phyloP scores from a whole-genome alignment of 2,329 filamentous ascomycete species.

The Trichophyton simii region DNA sequence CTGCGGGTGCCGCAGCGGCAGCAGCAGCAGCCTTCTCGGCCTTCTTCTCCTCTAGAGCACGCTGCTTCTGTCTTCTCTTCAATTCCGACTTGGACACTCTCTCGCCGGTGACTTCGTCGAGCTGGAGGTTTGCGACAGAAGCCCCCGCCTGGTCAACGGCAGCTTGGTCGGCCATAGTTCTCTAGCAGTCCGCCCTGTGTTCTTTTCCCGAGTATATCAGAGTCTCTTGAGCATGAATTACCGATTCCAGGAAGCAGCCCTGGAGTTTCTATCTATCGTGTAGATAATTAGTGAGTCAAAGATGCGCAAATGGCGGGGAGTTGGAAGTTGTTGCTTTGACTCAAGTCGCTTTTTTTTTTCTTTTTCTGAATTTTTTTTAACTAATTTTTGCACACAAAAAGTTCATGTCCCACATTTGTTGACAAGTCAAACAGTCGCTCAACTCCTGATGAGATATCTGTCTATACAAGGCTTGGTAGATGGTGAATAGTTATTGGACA shows the following conservation, averaged over 20 bases:
- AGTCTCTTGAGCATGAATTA: background rate
- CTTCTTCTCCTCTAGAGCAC: constrained; percentile 79
- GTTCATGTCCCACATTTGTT: background rate
- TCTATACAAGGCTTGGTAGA: too few relatives aligned
- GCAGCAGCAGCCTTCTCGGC: constrained; percentile 65
- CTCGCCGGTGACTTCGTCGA: constrained; percentile 91
- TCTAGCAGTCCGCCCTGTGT: background rate
- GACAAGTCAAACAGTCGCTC: background rate
- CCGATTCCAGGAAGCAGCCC: background rate
- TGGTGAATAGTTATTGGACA: background rate
- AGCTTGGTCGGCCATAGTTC: constrained; percentile 3
- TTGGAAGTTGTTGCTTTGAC: background rate
- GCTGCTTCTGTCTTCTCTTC: constrained; percentile 91
- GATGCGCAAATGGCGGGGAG: background rate
- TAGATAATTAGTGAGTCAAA: background rate
- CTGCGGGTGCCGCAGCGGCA: constrained; percentile 21
- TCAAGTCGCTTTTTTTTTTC: background rate
- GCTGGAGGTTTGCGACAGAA: constrained; percentile 57
- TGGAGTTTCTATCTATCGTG: background rate
- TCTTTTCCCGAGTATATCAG: background rate
- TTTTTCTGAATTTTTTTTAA: background rate
- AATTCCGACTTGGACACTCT: constrained; percentile 70
- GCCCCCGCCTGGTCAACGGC: constrained; percentile 29
- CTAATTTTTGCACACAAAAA: background rate
- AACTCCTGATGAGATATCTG: background rate